Conservation (phyloP, 176 grass and related monocot genomes). For the Microstegium vimineum region DNA sequence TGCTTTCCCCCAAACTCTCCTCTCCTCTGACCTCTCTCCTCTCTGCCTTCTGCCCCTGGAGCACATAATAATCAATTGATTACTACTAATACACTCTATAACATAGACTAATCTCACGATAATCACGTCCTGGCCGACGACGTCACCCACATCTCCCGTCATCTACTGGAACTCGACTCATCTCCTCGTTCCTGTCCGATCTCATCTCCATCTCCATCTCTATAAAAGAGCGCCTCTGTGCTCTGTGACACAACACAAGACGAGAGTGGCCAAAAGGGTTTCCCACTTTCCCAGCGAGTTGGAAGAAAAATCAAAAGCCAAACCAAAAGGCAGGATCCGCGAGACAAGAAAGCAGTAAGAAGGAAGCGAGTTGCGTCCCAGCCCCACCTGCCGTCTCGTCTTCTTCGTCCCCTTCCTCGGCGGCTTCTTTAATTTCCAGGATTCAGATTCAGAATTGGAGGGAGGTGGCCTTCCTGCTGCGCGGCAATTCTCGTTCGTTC, state of each 20-base stretch:
- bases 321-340: constrained; percentile 5
- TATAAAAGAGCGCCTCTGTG: neutral
- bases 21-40: too few relatives aligned
- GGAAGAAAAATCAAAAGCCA: neutral
- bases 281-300: neutral
- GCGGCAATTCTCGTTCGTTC: neutral
- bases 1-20: too few relatives aligned
- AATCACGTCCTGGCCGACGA: neutral
- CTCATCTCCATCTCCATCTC: neutral
- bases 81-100: too few relatives aligned
- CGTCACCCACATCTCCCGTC: neutral
- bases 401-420: neutral
- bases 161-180: neutral
- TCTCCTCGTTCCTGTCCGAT: neutral
- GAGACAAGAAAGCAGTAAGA: neutral
- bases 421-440: neutral
- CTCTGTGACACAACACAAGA: neutral
- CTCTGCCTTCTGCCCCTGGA: too few relatives aligned
- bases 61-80: too few relatives aligned
- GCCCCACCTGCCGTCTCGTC: neutral
- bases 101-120: neutral
- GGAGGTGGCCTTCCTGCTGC: neutral
- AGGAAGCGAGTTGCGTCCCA: neutral
- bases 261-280: neutral
- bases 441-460: neutral